Evolutionary conservation across 1,284 basidiomycete genomes (phyloP).

Genomic region (Ustilago esculenta): DNA sequence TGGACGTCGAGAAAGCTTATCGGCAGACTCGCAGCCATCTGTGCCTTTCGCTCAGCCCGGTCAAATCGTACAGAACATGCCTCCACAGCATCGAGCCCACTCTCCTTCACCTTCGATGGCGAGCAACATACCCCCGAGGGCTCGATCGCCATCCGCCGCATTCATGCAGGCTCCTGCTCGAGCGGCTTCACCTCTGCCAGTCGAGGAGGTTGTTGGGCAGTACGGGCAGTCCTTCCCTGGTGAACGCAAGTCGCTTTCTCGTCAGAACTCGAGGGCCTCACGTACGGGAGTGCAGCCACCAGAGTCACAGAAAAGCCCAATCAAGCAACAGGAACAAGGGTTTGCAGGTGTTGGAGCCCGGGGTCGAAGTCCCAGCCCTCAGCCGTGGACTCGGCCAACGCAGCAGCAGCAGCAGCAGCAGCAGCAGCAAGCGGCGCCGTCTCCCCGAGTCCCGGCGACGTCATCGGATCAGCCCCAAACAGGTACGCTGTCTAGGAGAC

Average conservation of each 20-base stretch:
- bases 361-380: constrained; percentile 61
- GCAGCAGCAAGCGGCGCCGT: constrained; percentile 27
- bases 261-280: constrained; percentile 59
- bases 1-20: constrained; percentile 41
- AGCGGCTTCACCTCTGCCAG: constrained; percentile 71
- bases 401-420: constrained; percentile 40
- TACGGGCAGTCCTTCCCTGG: constrained; percentile 89
- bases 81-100: constrained; percentile 39
- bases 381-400: constrained; percentile 46
- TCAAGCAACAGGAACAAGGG: constrained; percentile 42
- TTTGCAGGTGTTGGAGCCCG: constrained; percentile 61
- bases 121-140: constrained; percentile 68
- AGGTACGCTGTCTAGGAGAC: constrained; percentile 38
- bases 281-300: constrained; percentile 22
- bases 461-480: constrained; percentile 28
- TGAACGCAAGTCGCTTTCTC: constrained; percentile 71
- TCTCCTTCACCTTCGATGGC: constrained; percentile 46
- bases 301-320: constrained; percentile 26
- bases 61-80: constrained; percentile 43
- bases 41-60: constrained; percentile 36
- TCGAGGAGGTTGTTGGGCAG: constrained; percentile 78
- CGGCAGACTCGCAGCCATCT: constrained; percentile 22
- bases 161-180: constrained; percentile 78
- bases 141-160: constrained; percentile 77
- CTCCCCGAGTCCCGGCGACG: constrained; percentile 19